Evolutionary conservation across 495 filamentous ascomycete species (phyloP), one percentile per base, ranked within the genome.

Genomic region (Trichoderma asperelloides): DNA sequence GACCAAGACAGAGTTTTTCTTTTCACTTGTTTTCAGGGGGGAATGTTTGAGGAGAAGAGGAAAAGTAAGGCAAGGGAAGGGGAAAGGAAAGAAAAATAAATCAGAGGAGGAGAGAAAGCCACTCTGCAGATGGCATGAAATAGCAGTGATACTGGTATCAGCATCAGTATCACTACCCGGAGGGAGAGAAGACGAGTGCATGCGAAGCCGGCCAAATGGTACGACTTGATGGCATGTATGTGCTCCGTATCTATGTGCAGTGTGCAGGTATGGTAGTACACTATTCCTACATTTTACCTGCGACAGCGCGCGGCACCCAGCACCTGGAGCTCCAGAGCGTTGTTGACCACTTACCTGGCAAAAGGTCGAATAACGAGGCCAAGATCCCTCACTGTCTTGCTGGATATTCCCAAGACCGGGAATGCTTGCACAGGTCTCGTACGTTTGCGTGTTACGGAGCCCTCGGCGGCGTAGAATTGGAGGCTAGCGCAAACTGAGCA

Each of bases 371-470:
- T 25, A 60, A 60, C 30, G 13, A 30, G 55, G 55, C 27, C 25
- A 60, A 60, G 27, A 60, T 3, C 16, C 55, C 47, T 60, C 55
- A 30, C 15, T 60, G 55, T 60, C 55, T 60, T 18, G 25, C 55
- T 30, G 47, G n/a, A n/a, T n/a, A 60, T 30, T 60, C 55, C 55
- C 25, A 27, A 30, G 25, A 30, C 55, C 55, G 55, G 25, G 55
- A 23, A 60, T 18, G 55, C 55, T 28, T 60, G 27, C 12, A 7
- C 33, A 13, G 51, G 11, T 9, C 16, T 60, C 23, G 55, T 30
- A 30, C 55, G 55, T 15, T 60, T 60, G 55, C 55, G 55, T 60
- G 25, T 30, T 60, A 25, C 55, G 55, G 55, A 30, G 55, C 55
- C 55, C 16, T 60, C 25, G 55, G 55, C 55, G 25, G 55, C 55